phyloP scores from a whole-genome alignment of 1,284 basidiomycete genomes.

The Cryptococcus sp. region DNA sequence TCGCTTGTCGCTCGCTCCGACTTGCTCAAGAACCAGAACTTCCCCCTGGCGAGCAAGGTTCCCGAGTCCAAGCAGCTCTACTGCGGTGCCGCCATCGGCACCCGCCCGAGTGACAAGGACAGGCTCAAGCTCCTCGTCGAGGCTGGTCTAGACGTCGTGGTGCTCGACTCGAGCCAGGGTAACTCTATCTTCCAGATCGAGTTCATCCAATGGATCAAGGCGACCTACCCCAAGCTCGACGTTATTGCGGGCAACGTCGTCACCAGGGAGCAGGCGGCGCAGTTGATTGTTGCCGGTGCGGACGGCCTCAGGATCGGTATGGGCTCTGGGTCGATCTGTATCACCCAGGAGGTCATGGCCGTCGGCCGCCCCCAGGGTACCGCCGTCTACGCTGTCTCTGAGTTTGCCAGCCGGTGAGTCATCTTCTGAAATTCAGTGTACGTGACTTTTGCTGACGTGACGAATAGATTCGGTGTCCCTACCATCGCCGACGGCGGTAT shows the following conservation, averaged over 20 bases:
- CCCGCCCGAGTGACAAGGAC: slow-evolving; percentile 81
- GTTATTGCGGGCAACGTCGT: slow-evolving; percentile 98
- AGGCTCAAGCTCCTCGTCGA: slow-evolving; percentile 83
- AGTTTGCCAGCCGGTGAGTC: slow-evolving; percentile 65
- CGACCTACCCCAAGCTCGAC: slow-evolving; percentile 75
- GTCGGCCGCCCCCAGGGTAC: slow-evolving; percentile 97
- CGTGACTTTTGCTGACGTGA: background rate
- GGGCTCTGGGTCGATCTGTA: slow-evolving; percentile 98
- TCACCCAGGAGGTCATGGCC: slow-evolving; percentile 99
- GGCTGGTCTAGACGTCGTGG: slow-evolving; percentile 91
- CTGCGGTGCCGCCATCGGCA: slow-evolving; percentile 95
- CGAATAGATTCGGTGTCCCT: slow-evolving; percentile 75
- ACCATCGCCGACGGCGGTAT: slow-evolving; percentile 99
- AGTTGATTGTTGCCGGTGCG: slow-evolving; percentile 88
- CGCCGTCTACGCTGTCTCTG: slow-evolving; percentile 89
- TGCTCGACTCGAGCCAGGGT: slow-evolving; percentile 95
- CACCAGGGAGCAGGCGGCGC: slow-evolving; percentile 94
- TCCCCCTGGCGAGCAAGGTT: slow-evolving; percentile 89
- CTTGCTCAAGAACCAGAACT: slow-evolving; percentile 96
- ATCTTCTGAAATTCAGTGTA: background rate
- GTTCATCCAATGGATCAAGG: slow-evolving; percentile 93
- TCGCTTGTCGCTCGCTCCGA: slow-evolving; percentile 93
- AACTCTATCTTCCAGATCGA: slow-evolving; percentile 93
- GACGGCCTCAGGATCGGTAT: slow-evolving; percentile 94
- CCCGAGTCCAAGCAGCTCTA: slow-evolving; percentile 93